Evolutionary conservation across 1,284 basidiomycete species (phyloP).

Genomic region (Marasmius tenuissimus): DNA sequence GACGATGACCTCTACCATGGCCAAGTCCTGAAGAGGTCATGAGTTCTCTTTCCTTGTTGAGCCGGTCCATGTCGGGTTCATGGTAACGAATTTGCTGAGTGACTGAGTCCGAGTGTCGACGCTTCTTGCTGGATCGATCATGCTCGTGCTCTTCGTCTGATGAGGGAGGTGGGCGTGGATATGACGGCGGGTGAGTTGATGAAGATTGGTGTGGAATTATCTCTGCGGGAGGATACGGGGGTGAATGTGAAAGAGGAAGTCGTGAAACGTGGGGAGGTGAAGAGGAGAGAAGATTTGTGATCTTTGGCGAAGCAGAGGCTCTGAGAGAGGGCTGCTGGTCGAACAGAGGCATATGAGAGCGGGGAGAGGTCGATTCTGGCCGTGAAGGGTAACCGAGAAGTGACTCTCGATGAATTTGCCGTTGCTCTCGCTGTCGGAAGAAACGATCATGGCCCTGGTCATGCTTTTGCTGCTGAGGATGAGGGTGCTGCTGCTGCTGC

Average conservation of each 20-base stretch:
- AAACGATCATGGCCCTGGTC: neutral
- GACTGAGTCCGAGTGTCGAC: conserved; percentile 40
- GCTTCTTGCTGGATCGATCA: conserved; percentile 30
- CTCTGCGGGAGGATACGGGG: neutral
- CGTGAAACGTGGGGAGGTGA: neutral
- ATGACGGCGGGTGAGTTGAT: conserved; percentile 14
- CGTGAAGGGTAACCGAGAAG: neutral
- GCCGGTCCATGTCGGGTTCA: neutral
- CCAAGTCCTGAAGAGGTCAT: neutral
- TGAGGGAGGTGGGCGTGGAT: neutral
- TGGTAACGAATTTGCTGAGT: conserved; percentile 17
- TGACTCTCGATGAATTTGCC: conserved; percentile 1
- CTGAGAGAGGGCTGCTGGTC: neutral
- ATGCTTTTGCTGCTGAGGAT: neutral
- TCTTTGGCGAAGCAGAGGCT: neutral
- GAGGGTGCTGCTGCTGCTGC: neutral
- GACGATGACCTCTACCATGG: neutral
- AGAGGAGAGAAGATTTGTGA: neutral
- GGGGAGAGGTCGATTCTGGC: neutral
- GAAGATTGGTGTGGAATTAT: conserved; percentile 9
- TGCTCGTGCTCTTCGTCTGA: conserved; percentile 25
- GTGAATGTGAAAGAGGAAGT: neutral
- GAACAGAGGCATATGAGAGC: neutral
- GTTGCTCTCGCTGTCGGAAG: neutral
- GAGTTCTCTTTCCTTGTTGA: neutral